phyloP scores from a whole-genome alignment of 225 moss, liverwort and hornwort genomes.

The Takakia lepidozioides region DNA sequence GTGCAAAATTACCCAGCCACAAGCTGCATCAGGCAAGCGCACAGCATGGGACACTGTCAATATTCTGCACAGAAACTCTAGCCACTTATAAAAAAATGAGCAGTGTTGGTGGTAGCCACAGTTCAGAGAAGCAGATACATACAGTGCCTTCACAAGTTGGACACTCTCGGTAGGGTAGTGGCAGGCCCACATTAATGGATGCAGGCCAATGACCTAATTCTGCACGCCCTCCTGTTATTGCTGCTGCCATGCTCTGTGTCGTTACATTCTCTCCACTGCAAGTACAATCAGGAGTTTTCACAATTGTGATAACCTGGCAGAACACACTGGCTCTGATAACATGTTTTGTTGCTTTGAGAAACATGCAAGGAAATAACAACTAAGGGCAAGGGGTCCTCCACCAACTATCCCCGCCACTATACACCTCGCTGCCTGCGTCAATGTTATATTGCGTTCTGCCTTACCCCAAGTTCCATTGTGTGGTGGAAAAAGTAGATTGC shows the following conservation, averaged over 20 bases:
- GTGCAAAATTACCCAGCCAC: neutral
- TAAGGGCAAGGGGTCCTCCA: neutral
- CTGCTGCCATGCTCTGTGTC: slow-evolving; percentile 53
- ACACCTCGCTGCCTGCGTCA: no score
- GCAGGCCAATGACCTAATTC: slow-evolving; percentile 59
- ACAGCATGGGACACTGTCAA: neutral
- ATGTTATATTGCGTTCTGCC: no score
- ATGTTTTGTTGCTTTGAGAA: no score
- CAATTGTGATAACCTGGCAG: no score
- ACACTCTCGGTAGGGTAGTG: slow-evolving; percentile 68
- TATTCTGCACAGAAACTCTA: no score
- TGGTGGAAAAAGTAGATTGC: no score
- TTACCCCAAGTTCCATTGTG: no score
- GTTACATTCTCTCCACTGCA: slow-evolving; percentile 46
- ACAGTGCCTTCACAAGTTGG: slow-evolving; percentile 88
- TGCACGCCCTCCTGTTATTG: slow-evolving; percentile 58
- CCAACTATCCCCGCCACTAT: no score
- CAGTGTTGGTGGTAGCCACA: no score
- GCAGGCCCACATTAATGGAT: slow-evolving; percentile 32
- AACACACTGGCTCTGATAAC: no score
- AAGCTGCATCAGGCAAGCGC: neutral
- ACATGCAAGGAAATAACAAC: neutral
- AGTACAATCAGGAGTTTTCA: slow-evolving; percentile 1
- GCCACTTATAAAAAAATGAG: no score
- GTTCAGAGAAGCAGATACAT: slow-evolving; percentile 6